Evolutionary conservation across 2,329 filamentous ascomycete species (phyloP).

Genomic region (Daldinia sp.): DNA sequence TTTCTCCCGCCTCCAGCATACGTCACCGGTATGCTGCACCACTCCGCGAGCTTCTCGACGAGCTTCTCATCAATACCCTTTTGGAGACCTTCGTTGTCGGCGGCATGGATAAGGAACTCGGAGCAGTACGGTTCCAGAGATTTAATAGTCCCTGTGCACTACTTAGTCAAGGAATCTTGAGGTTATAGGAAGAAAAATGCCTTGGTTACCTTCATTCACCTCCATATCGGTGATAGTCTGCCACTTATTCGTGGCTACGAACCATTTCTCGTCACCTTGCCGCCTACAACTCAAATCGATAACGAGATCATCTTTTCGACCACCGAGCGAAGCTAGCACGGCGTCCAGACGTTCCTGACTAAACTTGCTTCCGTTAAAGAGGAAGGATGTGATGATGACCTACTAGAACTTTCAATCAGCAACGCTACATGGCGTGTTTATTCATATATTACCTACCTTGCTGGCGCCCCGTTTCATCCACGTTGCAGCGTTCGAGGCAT

Average conservation of each 20-base stretch:
- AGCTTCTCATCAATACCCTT: conserved; percentile 88
- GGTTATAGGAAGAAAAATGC: neutral
- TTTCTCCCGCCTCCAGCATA: conserved; percentile 94
- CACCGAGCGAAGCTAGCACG: conserved; percentile 75
- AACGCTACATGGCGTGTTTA: neutral
- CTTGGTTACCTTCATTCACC: conserved; percentile 75
- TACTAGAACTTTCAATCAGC: conserved; percentile 53
- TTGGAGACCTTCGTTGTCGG: conserved; percentile 95
- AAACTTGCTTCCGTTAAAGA: conserved; percentile 87
- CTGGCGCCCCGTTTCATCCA: conserved; percentile 92
- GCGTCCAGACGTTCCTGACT: conserved; percentile 77
- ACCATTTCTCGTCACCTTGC: conserved; percentile 78
- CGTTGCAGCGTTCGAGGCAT: conserved; percentile 78
- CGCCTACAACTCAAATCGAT: conserved; percentile 93
- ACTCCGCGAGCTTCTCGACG: conserved; percentile 77
- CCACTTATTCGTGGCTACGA: conserved; percentile 99
- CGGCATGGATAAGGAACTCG: conserved; percentile 96
- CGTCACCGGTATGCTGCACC: conserved; percentile 92
- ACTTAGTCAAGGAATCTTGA: neutral
- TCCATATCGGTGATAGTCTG: conserved; percentile 98
- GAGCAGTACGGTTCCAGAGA: conserved; percentile 89
- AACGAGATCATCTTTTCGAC: conserved; percentile 82
- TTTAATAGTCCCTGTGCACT: conserved; percentile 73
- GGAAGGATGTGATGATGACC: conserved; percentile 96
- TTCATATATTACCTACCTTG: conserved; percentile 67